Conservation (phyloP, 140 eudicot species). For the Stevia rebaudiana region DNA sequence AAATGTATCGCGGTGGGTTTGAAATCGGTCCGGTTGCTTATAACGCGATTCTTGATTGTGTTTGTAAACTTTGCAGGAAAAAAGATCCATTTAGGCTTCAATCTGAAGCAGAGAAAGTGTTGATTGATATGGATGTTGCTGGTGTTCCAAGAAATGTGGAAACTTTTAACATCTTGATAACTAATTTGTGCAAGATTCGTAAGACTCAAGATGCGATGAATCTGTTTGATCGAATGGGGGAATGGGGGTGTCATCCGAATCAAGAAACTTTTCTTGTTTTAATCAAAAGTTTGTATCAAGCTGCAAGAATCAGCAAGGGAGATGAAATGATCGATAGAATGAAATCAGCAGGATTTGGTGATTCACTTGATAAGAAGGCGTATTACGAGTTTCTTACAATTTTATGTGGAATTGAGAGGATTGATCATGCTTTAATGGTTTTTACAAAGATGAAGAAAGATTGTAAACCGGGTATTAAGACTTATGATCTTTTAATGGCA, state of each 20-base stretch:
- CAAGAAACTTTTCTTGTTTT: conserved; percentile 65
- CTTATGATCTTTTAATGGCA: conserved; percentile 81
- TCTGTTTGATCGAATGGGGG: conserved; percentile 75
- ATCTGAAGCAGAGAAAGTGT: conserved; percentile 57
- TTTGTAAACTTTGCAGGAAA: conserved; percentile 69
- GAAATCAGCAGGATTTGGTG: conserved; percentile 82
- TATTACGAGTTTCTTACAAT: conserved; percentile 68
- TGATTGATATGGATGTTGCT: conserved; percentile 81
- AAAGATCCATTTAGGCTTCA: conserved; percentile 82
- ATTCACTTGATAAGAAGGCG: conserved; percentile 57
- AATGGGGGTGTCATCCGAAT: conserved; percentile 88
- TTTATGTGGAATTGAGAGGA: conserved; percentile 86
- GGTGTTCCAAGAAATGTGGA: conserved; percentile 93
- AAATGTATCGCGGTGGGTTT: conserved; percentile 94
- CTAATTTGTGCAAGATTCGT: conserved; percentile 68
- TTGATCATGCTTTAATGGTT: conserved; percentile 77
- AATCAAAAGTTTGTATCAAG: conserved; percentile 86
- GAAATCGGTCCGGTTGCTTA: conserved; percentile 57
- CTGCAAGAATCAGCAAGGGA: conserved; percentile 88
- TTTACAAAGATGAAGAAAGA: conserved; percentile 80
- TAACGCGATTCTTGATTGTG: conserved; percentile 90
- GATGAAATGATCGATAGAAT: conserved; percentile 92
- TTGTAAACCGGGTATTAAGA: conserved; percentile 67
- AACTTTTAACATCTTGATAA: conserved; percentile 73
- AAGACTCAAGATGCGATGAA: conserved; percentile 63